Evolutionary conservation across 192 early-diverging fungal species (phyloP).

Genomic region (Entrophospora sp.): DNA sequence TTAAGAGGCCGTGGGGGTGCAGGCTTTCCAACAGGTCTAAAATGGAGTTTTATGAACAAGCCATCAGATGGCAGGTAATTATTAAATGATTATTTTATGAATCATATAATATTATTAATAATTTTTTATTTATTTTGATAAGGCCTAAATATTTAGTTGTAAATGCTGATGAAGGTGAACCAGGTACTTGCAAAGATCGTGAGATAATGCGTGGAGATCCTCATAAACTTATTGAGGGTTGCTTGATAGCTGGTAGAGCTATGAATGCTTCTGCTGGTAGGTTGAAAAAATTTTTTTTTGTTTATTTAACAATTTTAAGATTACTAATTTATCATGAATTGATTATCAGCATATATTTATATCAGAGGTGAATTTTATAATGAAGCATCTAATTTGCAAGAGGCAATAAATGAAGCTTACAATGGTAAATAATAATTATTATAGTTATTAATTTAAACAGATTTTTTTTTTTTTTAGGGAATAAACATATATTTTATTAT

Average conservation of each 20-base stretch:
- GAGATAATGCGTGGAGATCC: slow-evolving; percentile 87
- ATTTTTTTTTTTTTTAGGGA: no score
- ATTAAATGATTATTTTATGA: not conserved
- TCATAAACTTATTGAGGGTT: slow-evolving; percentile 97
- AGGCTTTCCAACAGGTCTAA: slow-evolving; percentile 95
- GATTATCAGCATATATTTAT: slow-evolving; percentile 81
- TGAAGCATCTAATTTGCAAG: slow-evolving; percentile 87
- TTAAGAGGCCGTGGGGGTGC: slow-evolving; percentile 93
- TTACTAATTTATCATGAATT: not conserved
- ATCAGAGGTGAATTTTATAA: slow-evolving; percentile 96
- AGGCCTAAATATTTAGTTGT: slow-evolving; percentile 92
- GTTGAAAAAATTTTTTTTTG: not conserved
- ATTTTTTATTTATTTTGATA: not conserved
- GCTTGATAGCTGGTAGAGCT: slow-evolving; percentile 87
- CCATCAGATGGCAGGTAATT: slow-evolving; percentile 61
- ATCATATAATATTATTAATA: not conserved
- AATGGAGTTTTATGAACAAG: slow-evolving; percentile 99
- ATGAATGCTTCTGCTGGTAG: slow-evolving; percentile 89
- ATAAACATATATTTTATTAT: not conserved
- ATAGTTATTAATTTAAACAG: no score
- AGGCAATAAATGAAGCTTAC: slow-evolving; percentile 96
- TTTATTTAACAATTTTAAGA: not conserved
- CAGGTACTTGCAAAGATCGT: slow-evolving; percentile 97
- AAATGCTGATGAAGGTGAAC: slow-evolving; percentile 98
- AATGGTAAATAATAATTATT: slow-evolving; percentile 36